Percentiles rank a stretch among this genome's conserved stretches.
Conservation (phyloP, 192 early-diverging fungal species). For the Phycomyces blakesleeanus region DNA sequence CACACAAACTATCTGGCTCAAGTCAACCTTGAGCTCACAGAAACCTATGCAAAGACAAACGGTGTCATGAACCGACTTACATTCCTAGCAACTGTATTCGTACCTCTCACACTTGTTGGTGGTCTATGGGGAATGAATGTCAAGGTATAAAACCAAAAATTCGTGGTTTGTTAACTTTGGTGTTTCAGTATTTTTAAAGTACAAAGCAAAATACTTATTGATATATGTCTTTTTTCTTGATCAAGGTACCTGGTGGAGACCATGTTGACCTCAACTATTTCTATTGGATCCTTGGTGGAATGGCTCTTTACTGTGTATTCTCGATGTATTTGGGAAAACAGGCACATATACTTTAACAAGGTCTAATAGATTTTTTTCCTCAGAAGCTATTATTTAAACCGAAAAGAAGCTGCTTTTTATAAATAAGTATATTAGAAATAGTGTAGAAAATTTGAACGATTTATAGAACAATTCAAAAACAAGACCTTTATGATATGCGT, state of each 20-base stretch:
- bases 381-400: too few relatives aligned
- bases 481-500: too few relatives aligned
- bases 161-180: background rate
- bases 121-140: slow-evolving; percentile 66
- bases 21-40: slow-evolving; percentile 70
- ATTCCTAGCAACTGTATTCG: slow-evolving; percentile 80
- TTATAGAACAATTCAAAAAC: too few relatives aligned
- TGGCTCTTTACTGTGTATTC: slow-evolving; percentile 13
- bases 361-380: too few relatives aligned
- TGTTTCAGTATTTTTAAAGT: too few relatives aligned
- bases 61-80: slow-evolving; percentile 87
- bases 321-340: slow-evolving; percentile 19
- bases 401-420: too few relatives aligned
- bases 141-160: slow-evolving; percentile 26
- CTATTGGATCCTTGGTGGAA: slow-evolving; percentile 25
- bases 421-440: too few relatives aligned
- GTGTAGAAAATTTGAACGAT: too few relatives aligned
- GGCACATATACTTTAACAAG: slow-evolving; percentile 13
- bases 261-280: slow-evolving; percentile 16
- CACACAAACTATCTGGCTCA: slow-evolving; percentile 83
- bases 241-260: slow-evolving; percentile 13
- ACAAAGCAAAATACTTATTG: background rate
- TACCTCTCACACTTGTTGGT: slow-evolving; percentile 83
- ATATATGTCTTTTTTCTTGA: background rate
- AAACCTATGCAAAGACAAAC: slow-evolving; percentile 77